Evolutionary conservation across 1,284 basidiomycete genomes (phyloP), one percentile per base, ranked within the genome.

Genomic region (Pseudozyma tsukubaensis): DNA sequence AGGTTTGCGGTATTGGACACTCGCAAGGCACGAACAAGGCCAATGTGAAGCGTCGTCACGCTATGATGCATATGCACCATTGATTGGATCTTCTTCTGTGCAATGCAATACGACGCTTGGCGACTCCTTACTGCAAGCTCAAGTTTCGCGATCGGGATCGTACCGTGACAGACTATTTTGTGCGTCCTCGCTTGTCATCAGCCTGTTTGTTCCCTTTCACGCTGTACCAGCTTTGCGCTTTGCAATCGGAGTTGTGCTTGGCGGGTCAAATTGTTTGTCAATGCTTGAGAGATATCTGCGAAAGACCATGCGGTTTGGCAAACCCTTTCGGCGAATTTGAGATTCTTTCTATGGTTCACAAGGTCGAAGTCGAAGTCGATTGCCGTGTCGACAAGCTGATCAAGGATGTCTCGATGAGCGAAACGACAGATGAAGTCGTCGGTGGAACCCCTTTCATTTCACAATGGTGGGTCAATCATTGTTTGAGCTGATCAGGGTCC

Each of bases 1-100:
- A 51, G 12, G 70, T 68, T 19, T 72, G 70, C 43, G 60, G 57
- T 7, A 64, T 67, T 19, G 50, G 57, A 8, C 34, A 43, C 47
- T 55, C 60, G 29, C 29, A 29, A 29, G 24, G 50, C 19, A 43
- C 39, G 7, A 50, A 59, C 10, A 24, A 12, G 3, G 37, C 37
- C 37, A 12, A 39, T 12, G 19, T 24, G 21, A 18, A 24, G 9
- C 44, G 18, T 14, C 18, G 14, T 16, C 18, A 45, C 14, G 18
- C 44, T 14, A 11, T 45, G 44, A 45, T 3, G 44, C 44, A 47
- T 49, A 36, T 34, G 16, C 53, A 32, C n/a, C 18, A 39, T 11
- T 29, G 34, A 24, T 9, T 21, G 24, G 24, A 3, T 29, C 3
- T 29, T 29, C 24, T 29, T 3, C 24, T 29, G 24, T 29, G 24